Percentiles rank a stretch among this genome's conserved stretches.
phyloP scores from a whole-genome alignment of 352 stramenopile species.

The Halophytophthora batemanensis region DNA sequence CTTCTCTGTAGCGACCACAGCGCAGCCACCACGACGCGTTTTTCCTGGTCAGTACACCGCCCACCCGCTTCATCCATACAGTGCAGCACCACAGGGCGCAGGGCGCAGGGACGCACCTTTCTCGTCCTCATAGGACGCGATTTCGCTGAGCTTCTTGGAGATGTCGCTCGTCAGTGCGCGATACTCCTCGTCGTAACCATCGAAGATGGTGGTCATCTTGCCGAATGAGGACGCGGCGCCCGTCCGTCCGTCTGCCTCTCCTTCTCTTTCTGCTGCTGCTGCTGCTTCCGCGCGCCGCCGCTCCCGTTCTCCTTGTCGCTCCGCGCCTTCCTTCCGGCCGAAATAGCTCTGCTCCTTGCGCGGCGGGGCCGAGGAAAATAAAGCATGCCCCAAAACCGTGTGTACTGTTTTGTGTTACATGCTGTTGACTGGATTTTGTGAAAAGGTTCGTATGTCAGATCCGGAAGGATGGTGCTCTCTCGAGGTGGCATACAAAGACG shows the following conservation, averaged over 20 bases:
- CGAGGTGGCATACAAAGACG: too few species aligned
- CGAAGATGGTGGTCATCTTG: constrained; percentile 87
- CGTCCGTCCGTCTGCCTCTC: constrained; percentile 10
- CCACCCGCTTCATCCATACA: background rate
- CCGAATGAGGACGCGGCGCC: constrained; percentile 2
- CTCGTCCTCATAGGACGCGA: constrained; percentile 82
- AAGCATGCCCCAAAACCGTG: background rate
- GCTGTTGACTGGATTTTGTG: too few species aligned
- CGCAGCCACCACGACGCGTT: too few species aligned
- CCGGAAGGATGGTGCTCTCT: too few species aligned
- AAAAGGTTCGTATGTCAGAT: too few species aligned
- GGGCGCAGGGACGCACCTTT: constrained; percentile 34
- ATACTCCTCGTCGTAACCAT: constrained; percentile 89
- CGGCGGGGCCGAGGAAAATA: background rate
- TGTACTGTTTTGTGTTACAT: too few species aligned
- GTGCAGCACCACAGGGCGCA: background rate
- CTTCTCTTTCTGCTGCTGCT: too few species aligned
- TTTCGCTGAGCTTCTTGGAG: constrained; percentile 87
- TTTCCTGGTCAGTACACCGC: background rate
- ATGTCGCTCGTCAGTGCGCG: constrained; percentile 80
- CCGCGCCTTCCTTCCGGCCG: background rate
- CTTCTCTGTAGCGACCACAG: constrained; percentile 53
- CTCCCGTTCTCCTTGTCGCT: background rate
- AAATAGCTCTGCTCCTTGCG: background rate
- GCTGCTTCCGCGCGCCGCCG: background rate